Conservation (phyloP, 108 stramenopile genomes). For the Pseudonitzschia multiseries region DNA sequence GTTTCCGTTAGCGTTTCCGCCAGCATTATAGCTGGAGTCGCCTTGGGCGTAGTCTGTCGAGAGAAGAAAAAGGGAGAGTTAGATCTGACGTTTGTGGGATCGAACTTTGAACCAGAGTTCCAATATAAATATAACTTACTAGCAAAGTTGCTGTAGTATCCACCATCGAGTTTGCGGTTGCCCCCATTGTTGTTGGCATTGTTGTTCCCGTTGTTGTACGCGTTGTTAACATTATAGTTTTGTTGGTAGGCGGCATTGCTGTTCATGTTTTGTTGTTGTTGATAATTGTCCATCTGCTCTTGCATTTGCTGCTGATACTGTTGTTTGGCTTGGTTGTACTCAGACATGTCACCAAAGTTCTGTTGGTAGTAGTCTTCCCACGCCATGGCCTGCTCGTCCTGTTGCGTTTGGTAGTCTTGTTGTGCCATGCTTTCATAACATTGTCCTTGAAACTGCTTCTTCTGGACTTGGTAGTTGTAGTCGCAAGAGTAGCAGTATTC, state of each 20-base stretch:
- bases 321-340: constrained; percentile 15
- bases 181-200: constrained; percentile 7
- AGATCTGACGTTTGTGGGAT: background rate
- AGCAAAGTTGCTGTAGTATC: constrained; percentile 19
- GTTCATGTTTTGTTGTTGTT: background rate
- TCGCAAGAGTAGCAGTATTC: constrained; percentile 66
- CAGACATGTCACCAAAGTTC: constrained; percentile 15
- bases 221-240: background rate
- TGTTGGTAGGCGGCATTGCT: background rate
- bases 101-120: background rate
- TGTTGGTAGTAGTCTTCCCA: constrained; percentile 28
- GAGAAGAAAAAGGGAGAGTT: background rate
- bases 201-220: background rate
- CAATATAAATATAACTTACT: background rate
- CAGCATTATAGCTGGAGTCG: too few species aligned
- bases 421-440: constrained; percentile 9
- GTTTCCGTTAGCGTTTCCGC: background rate
- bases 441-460: background rate
- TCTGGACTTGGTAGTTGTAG: constrained; percentile 16
- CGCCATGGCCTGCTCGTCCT: constrained; percentile 13
- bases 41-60: constrained; percentile 2
- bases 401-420: constrained; percentile 7
- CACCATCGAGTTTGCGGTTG: constrained; percentile 26
- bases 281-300: constrained; percentile 8
- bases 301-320: constrained; percentile 17